Evolutionary conservation across 176 grass and related monocot genomes (phyloP), one percentile per base, ranked within the genome.

Genomic region (Tillandsia fasciculata): DNA sequence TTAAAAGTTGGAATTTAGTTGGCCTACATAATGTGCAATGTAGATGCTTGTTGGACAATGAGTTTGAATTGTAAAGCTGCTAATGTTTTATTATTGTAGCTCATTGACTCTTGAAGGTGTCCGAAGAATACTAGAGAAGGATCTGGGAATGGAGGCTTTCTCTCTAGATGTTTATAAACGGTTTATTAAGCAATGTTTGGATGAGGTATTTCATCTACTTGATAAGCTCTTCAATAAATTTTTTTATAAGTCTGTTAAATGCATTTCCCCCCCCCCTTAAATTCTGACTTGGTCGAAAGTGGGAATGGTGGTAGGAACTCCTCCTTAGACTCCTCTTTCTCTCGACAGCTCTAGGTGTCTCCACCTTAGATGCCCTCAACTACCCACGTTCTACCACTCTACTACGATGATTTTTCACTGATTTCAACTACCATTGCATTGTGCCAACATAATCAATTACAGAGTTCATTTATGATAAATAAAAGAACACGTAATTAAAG

Each of bases 61-160:
- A 54, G 56, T 69, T 52, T 56, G 69, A 22, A 51, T 63, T 71
- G 14, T 67, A 53, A 68, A 65, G 52, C 29, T 50, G 23, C 1
- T 72, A 50, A 49, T 59, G 3, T 49, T 56, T 70, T 69, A 12
- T 76, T 64, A 26, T 84, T 85, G 75, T 71, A 97, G 94, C 77
- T 77, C 79, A 52, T 84, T 97, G 72, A 97, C 94, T 64, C 86
- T 97, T 17, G 94, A 90, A 93, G 94, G 94, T 49, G 86, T 89
- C 68, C 76, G 89, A 77, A 90, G 94, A 86, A 78, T 71, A 71
- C 33, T 97, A 73, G 94, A 97, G 70, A 78, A 93, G 42, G 89
- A 97, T 69, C 66, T 93, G 69, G 77, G 75, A 49, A 81, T 93
- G 86, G 81, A 81, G 59, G 82, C 10, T 70, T 83, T 85, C 64